Percentiles rank a stretch among this genome's conserved stretches.
Conservation (phyloP, 768 basidiomycete species). For the Mycena capillaripes region DNA sequence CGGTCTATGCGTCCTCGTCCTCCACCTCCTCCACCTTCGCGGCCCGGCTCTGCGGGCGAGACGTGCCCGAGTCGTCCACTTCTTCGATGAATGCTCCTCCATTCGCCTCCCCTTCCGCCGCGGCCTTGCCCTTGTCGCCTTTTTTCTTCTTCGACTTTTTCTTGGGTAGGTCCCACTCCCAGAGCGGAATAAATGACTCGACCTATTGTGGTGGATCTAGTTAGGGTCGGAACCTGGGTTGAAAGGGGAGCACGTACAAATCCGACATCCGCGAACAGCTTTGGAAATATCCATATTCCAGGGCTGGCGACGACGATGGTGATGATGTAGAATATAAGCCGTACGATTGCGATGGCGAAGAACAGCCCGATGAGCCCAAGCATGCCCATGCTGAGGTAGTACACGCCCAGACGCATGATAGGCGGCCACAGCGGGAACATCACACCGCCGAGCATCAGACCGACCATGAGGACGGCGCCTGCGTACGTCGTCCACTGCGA, state of each 20-base stretch:
- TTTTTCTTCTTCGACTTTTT: constrained; percentile 59
- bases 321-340: constrained; percentile 94
- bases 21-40: constrained; percentile 65
- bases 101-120: constrained; percentile 40
- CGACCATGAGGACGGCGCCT: constrained; percentile 92
- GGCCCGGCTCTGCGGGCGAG: constrained; percentile 57
- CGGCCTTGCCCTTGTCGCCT: constrained; percentile 48
- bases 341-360: constrained; percentile 90
- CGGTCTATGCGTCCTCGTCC: constrained; percentile 52
- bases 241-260: constrained; percentile 76
- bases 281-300: constrained; percentile 99
- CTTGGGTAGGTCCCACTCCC: constrained; percentile 84
- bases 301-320: constrained; percentile 89
- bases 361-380: constrained; percentile 91
- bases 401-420: constrained; percentile 92
- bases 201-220: constrained; percentile 69
- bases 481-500: constrained; percentile 95
- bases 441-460: constrained; percentile 93
- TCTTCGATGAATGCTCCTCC: constrained; percentile 63
- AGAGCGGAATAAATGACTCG: constrained; percentile 96
- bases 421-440: constrained; percentile 99
- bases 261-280: constrained; percentile 97
- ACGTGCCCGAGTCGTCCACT: constrained; percentile 58
- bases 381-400: constrained; percentile 93
- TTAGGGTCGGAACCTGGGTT: background rate